These are phyloP conservation scores for Lyophyllum shimeji DNA, from an alignment of 768 basidiomycete species.

Conservation along the genomic window DNA sequence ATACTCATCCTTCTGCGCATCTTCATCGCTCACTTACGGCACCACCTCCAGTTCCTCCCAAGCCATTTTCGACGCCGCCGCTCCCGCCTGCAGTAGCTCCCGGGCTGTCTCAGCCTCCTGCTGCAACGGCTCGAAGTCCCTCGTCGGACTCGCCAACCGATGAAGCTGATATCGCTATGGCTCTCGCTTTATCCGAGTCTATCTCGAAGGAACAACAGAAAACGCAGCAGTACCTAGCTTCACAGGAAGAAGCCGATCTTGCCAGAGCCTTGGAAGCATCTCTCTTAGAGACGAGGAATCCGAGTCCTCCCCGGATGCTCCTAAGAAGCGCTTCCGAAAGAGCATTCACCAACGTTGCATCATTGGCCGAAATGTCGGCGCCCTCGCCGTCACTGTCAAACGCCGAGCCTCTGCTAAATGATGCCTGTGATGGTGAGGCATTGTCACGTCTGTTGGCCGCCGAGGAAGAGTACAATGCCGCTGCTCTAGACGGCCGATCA, in stretches of 20 bases:
- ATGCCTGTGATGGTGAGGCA: conserved; percentile 10
- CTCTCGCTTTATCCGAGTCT: conserved; percentile 48
- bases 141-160: conserved; percentile 23
- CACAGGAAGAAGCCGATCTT: conserved; percentile 66
- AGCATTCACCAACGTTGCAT: conserved; percentile 19
- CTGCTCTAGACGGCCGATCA: neutral
- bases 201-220: conserved; percentile 35
- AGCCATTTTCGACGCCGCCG: conserved; percentile 24
- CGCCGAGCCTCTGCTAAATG: neutral
- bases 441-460: conserved; percentile 3
- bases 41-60: conserved; percentile 41
- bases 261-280: conserved; percentile 63
- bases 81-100: neutral
- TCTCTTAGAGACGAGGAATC: conserved; percentile 15
- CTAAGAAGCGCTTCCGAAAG: conserved; percentile 15
- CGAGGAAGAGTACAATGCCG: neutral
- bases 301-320: conserved; percentile 1
- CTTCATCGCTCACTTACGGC: conserved; percentile 17
- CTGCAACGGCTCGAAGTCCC: neutral
- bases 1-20: neutral
- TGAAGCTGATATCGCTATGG: conserved; percentile 46
- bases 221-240: conserved; percentile 30
- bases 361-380: neutral
- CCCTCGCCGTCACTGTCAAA: neutral
- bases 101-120: neutral